These are phyloP conservation scores for Didymella exigua DNA, from an alignment of 2,329 filamentous ascomycete species.

Conservation along the genomic window DNA sequence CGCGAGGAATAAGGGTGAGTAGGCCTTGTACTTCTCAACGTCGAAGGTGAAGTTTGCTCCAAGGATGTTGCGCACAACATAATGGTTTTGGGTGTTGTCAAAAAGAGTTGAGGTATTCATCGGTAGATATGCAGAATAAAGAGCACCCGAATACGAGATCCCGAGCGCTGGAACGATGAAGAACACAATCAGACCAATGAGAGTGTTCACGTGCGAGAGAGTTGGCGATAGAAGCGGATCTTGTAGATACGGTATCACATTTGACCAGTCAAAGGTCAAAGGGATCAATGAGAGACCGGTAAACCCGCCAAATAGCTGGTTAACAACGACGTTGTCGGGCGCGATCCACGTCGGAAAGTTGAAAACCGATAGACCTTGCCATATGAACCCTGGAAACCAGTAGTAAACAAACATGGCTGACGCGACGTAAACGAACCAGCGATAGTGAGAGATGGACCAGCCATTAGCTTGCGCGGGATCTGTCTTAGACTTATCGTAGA, in stretches of 20 bases:
- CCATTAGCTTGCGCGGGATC: constrained; percentile 28
- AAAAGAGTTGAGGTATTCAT: constrained; percentile 67
- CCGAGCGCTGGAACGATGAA: constrained; percentile 65
- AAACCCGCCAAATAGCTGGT: constrained; percentile 34
- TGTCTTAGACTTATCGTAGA: constrained; percentile 30
- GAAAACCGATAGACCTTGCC: constrained; percentile 22
- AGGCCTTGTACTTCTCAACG: constrained; percentile 66
- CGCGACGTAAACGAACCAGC: constrained; percentile 31
- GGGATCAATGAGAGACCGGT: constrained; percentile 31
- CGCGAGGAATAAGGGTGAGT: constrained; percentile 58
- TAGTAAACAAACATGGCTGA: constrained; percentile 30
- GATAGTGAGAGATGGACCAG: constrained; percentile 31
- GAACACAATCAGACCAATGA: constrained; percentile 65
- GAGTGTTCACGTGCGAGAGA: constrained; percentile 70
- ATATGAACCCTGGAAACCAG: constrained; percentile 35
- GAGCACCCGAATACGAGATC: constrained; percentile 69
- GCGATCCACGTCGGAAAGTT: constrained; percentile 36
- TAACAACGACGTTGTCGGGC: constrained; percentile 34
- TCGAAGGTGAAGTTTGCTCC: constrained; percentile 67
- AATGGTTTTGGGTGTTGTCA: constrained; percentile 69
- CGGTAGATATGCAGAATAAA: constrained; percentile 63
- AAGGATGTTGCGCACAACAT: constrained; percentile 69
- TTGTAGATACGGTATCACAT: constrained; percentile 20
- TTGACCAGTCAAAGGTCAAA: constrained; percentile 37
- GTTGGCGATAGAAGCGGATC: constrained; percentile 28